Base-by-base conservation (phyloP, 352 stramenopile genomes). In the Phytophthora hybrid region DNA sequence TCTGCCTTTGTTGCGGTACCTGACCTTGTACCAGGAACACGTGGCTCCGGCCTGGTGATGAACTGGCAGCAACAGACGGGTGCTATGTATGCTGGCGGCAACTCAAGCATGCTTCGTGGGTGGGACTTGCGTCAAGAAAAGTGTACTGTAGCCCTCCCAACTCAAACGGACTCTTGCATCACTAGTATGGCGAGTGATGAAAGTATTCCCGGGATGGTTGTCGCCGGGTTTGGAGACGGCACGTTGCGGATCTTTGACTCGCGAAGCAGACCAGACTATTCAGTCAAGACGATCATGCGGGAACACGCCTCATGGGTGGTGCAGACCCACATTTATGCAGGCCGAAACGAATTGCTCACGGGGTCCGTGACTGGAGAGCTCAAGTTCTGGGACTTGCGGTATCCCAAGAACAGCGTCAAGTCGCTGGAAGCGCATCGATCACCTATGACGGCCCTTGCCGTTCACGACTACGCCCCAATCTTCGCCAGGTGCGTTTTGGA, bases 241-340 rank as follows among this genome's bases (percentile, higher is more conserved):
- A 87, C 87, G 1, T 76, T 99, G 29, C 89, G 92, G 61, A 74
- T 99, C 4, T 99, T 98, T 82, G 98, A 99, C 75, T 78, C 92
- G 39, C 88, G 98, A 34, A 93, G 85, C 63, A 86, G 84, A 23
- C 82, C 83, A 0, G 89, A 96, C 68, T 92, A 84, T 11, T 81
- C 84, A 18, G 76, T 91, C 29, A 92, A 85, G 69, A 79, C 77
- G 62, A 88, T 76, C 69, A 94, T 92, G 84, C 82, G 93, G 66
- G 97, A 99, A 66, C 97, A 99, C 74, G 82, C 82, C 37, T 97
- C 87, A 21, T 99, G 98, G 98, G 93, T 99, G 32, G 96, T 99
- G 26, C 90, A 98, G 65, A 94, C 88, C 2, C 87, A 95, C 69
- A 74, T 95, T 64, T 96, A 95, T 59, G 76, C 80, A 0, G 85